Evolutionary conservation across 139 green algal species (phyloP).

Genomic region (Chlorella vulgaris): DNA sequence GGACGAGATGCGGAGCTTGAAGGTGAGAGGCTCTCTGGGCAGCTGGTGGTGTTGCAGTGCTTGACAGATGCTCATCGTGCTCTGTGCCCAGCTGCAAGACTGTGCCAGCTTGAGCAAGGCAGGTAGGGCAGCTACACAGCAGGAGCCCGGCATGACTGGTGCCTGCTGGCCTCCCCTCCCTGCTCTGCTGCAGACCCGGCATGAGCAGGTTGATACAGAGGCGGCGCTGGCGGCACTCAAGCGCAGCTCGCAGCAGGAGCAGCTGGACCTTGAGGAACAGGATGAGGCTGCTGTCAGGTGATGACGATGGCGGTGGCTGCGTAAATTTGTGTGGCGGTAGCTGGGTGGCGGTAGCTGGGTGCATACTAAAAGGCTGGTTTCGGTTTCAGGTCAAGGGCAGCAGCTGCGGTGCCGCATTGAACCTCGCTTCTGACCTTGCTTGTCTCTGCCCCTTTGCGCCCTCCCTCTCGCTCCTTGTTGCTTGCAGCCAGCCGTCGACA

Average conservation of each 20-base stretch:
- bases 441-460: not conserved
- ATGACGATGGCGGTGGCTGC: not conserved
- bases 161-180: not conserved
- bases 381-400: too few relatives aligned
- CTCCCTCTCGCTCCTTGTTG: not conserved
- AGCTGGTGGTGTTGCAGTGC: too few relatives aligned
- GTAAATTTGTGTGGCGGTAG: not conserved
- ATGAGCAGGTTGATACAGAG: constrained; percentile 36
- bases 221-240: constrained; percentile 28
- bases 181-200: constrained; percentile 29
- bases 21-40: too few relatives aligned
- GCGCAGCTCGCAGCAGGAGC: constrained; percentile 26
- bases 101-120: too few relatives aligned
- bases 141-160: too few relatives aligned
- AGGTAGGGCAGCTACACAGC: too few relatives aligned
- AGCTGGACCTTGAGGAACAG: constrained; percentile 63
- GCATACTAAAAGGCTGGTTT: too few relatives aligned
- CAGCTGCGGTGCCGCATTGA: too few relatives aligned
- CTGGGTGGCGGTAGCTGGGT: too few relatives aligned
- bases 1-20: constrained; percentile 91
- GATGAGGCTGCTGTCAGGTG: constrained; percentile 66
- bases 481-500: constrained; percentile 51
- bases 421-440: too few relatives aligned
- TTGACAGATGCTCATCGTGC: too few relatives aligned
- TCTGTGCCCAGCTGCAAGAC: too few relatives aligned